Conservation (phyloP, 139 green algal species). For the Chlamydomonas sphaeroides region DNA sequence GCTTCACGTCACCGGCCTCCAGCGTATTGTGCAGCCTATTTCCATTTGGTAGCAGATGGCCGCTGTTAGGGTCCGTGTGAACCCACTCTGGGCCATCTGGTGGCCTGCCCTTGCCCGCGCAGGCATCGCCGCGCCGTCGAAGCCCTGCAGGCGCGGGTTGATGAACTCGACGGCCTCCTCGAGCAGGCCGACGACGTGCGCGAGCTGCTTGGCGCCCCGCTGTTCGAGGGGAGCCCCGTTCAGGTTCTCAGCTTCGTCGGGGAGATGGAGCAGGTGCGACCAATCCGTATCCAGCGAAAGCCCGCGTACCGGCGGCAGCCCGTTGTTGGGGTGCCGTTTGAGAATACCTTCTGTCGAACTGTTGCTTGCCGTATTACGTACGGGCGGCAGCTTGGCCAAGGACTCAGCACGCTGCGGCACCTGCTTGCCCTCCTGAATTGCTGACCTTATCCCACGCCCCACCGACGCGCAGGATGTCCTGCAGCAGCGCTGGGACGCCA, state of each 20-base stretch:
- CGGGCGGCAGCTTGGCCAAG: too few relatives aligned
- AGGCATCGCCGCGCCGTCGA: constrained; percentile 13
- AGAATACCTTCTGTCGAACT: too few relatives aligned
- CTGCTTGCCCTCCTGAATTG: background rate
- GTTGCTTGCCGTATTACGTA: too few relatives aligned
- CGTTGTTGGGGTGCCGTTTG: too few relatives aligned
- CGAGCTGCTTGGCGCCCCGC: background rate
- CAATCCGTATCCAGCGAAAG: background rate
- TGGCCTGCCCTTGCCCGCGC: too few relatives aligned
- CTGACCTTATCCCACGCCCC: background rate
- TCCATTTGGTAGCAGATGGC: too few relatives aligned
- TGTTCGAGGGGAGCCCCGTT: background rate
- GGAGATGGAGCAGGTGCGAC: constrained; percentile 27
- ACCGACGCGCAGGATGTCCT: constrained; percentile 1
- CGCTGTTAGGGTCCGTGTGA: too few relatives aligned
- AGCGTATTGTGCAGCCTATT: too few relatives aligned
- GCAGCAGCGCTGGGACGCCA: constrained; percentile 29
- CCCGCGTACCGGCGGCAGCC: too few relatives aligned
- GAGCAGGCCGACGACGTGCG: constrained; percentile 14
- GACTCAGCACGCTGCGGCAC: background rate
- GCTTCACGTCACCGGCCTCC: too few relatives aligned
- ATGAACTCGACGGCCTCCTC: constrained; percentile 18
- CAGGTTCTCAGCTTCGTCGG: constrained; percentile 16
- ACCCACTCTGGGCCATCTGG: background rate
- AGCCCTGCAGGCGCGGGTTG: background rate